Base-by-base conservation (phyloP, 345 rosid genomes). In the Citrus sinensis region DNA sequence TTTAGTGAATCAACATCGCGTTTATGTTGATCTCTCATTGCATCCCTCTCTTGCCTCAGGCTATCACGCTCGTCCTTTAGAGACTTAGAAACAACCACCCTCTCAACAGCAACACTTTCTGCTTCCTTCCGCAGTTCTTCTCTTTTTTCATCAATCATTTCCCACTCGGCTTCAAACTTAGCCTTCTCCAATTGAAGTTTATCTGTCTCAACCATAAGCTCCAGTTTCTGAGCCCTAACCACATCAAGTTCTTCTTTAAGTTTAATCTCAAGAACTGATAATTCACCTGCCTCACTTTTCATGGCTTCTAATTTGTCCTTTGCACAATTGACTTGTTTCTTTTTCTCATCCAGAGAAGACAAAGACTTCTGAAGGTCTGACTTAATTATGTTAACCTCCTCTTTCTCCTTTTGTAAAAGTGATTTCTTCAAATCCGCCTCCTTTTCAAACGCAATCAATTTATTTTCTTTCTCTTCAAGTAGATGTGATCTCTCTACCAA, bases 211-310 rank as follows among this genome's bases (percentile, higher is more conserved):
- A 83, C 87, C 89, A 87, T 73, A 60, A 92, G 80, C 81, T 94
- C 98, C 75, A 85, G 87, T 84, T 89, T 92, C 80, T 92, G 90
- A 75, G 92, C 91, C 88, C 99, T 90, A 79, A 91, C 79, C 67
- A 74, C 78, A 81, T 96, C 99, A 79, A 96, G 87, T 83, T 96
- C 99, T 87, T 96, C 99, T 86, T 92, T 94, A 75, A 96, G 98
- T 70, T 90, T 96, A 84, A 88, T 67, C 86, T 91, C 98, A 51
- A 96, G 79, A 84, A 73, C 79, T n/a, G 95, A 89, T 75, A 92
- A 83, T 35, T 94, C 98, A 82, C 78, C 83, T 46, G 94, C 82
- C 84, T 92, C 99, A 76, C 84, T 87, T 88, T 88, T 92, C 92
- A 94, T 80, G 29, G 92, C 89, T 82, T 91, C 93, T 34, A 96